phyloP scores from a whole-genome alignment of 192 early-diverging fungal genomes.

The Dissophora globulifera region DNA sequence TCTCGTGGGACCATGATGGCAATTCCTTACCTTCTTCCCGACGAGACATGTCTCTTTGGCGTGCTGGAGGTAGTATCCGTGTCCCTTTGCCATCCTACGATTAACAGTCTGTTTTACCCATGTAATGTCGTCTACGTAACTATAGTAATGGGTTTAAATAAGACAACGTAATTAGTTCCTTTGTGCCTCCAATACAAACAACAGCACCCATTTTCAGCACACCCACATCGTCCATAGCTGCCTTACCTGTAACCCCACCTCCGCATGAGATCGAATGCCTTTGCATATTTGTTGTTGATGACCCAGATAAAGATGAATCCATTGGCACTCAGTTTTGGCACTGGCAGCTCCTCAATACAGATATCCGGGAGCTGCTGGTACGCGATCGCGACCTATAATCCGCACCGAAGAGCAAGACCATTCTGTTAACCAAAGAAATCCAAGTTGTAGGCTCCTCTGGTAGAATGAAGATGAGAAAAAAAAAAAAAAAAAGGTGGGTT shows the following conservation, averaged over 20 bases:
- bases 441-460: too few relatives aligned
- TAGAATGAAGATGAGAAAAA: too few relatives aligned
- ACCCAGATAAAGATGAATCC: conserved; percentile 99
- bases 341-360: conserved; percentile 92
- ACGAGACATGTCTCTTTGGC: conserved; percentile 98
- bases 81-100: conserved; percentile 96
- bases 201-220: too few relatives aligned
- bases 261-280: conserved; percentile 93
- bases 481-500: too few relatives aligned
- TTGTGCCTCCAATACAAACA: too few relatives aligned
- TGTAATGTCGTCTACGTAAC: conserved; percentile 93
- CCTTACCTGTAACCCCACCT: conserved; percentile 90
- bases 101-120: conserved; percentile 99
- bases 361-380: conserved; percentile 96
- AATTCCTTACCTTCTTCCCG: conserved; percentile 80
- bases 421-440: too few relatives aligned
- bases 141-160: conserved; percentile 20
- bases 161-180: too few relatives aligned
- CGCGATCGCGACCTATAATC: conserved; percentile 80
- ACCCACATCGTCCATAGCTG: not conserved
- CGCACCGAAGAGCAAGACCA: too few relatives aligned
- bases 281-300: conserved; percentile 98
- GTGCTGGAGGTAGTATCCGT: conserved; percentile 97
- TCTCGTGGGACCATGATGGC: too few relatives aligned
- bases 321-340: conserved; percentile 83